Evolutionary conservation across 306 rosid genomes (phyloP).

Genomic region (Mimosa pudica): DNA sequence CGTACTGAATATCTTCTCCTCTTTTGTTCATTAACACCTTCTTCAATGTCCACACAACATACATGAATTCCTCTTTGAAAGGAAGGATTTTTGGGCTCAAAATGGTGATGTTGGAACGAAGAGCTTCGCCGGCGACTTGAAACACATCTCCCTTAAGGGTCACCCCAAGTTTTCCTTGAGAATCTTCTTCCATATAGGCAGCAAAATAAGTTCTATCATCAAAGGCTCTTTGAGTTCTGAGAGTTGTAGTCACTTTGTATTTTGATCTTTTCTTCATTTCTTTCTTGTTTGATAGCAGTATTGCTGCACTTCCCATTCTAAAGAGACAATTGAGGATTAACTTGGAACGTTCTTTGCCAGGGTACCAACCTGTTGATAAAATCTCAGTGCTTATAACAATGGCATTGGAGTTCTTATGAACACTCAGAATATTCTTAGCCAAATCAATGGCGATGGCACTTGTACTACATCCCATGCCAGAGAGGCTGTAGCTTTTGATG

Average conservation of each 20-base stretch:
- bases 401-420: slow-evolving; percentile 59
- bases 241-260: slow-evolving; percentile 46
- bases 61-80: slow-evolving; percentile 49
- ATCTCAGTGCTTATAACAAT: slow-evolving; percentile 79
- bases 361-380: slow-evolving; percentile 73
- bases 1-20: slow-evolving; percentile 41
- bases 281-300: slow-evolving; percentile 67
- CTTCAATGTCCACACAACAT: slow-evolving; percentile 36
- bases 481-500: slow-evolving; percentile 67
- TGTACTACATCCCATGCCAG: slow-evolving; percentile 97
- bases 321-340: slow-evolving; percentile 71
- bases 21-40: slow-evolving; percentile 43
- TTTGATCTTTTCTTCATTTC: slow-evolving; percentile 51
- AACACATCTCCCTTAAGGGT: slow-evolving; percentile 53
- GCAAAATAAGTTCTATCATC: slow-evolving; percentile 72
- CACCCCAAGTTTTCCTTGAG: slow-evolving; percentile 69
- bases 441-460: slow-evolving; percentile 64
- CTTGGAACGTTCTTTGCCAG: slow-evolving; percentile 69
- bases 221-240: slow-evolving; percentile 66
- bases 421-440: slow-evolving; percentile 56
- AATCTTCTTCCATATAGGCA: slow-evolving; percentile 74
- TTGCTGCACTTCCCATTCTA: slow-evolving; percentile 84
- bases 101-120: slow-evolving; percentile 49
- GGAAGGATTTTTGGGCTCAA: slow-evolving; percentile 69
- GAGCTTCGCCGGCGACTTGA: slow-evolving; percentile 68